Conservation (phyloP, 2,329 filamentous ascomycete genomes). For the Pseudogymnoascus sp. region DNA sequence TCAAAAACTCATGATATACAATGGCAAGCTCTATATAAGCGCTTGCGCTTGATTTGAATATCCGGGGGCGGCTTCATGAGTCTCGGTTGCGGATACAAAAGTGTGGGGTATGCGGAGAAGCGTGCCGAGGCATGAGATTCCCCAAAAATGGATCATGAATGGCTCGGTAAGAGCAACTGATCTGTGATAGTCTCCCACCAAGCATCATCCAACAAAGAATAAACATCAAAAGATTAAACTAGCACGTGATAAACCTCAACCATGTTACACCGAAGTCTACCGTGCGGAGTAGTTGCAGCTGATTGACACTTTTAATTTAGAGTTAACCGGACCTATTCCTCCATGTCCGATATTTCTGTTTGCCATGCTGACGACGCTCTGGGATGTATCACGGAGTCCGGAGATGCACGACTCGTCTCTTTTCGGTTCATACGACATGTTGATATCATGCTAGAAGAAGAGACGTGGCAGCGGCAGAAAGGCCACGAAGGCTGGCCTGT, state of each 20-base stretch:
- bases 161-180: not conserved
- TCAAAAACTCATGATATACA: not conserved
- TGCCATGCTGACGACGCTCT: not conserved
- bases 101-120: conserved; percentile 9
- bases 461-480: not conserved
- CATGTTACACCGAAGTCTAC: not conserved
- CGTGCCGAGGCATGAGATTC: conserved; percentile 1
- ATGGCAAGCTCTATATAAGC: not conserved
- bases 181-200: not conserved
- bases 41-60: not conserved
- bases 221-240: not conserved
- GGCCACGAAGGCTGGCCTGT: not conserved
- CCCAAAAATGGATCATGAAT: conserved; percentile 25
- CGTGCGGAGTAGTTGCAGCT: not conserved
- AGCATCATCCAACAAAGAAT: not conserved
- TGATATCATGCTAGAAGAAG: not conserved
- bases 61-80: conserved; percentile 6
- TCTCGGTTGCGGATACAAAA: conserved; percentile 10
- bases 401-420: not conserved
- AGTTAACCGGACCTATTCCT: not conserved
- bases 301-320: not conserved
- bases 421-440: not conserved
- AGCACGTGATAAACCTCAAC: not conserved
- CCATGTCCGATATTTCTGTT: not conserved
- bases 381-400: not conserved